A percentile compares a stretch with the other conserved stretches of the same genome.
Evolutionary conservation across 2,329 filamentous ascomycete genomes (phyloP).

Genomic region (Dothiorella sarmentorum): DNA sequence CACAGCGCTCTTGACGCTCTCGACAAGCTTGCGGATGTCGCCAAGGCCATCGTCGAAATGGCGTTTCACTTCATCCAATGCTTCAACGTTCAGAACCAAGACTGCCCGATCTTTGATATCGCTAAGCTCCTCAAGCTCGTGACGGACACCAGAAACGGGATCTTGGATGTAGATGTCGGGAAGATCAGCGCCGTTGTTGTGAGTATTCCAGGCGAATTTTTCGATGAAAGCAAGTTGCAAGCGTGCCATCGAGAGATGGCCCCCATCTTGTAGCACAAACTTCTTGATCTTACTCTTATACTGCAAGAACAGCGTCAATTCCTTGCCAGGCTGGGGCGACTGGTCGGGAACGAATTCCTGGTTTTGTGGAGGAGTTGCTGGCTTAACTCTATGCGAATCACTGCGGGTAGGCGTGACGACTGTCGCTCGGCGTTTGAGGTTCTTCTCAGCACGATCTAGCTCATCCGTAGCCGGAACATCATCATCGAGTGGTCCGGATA

Average conservation of each 20-base stretch:
- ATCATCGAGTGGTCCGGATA: constrained; percentile 33
- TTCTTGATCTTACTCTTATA: constrained; percentile 98
- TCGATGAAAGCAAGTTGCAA: constrained; percentile 96
- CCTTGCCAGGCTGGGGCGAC: constrained; percentile 74
- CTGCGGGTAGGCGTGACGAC: constrained; percentile 27
- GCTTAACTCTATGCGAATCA: constrained; percentile 33
- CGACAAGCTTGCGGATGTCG: constrained; percentile 75
- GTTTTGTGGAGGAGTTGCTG: constrained; percentile 39
- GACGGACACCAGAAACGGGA: constrained; percentile 88
- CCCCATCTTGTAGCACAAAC: constrained; percentile 81
- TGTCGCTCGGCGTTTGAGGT: constrained; percentile 21
- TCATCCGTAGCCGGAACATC: constrained; percentile 30
- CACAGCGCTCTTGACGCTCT: constrained; percentile 78
- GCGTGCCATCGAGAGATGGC: constrained; percentile 79
- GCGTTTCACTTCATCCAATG: constrained; percentile 90
- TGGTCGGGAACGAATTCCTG: constrained; percentile 47
- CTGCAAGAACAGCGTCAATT: constrained; percentile 89
- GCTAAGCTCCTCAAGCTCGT: constrained; percentile 87
- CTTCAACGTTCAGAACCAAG: constrained; percentile 89
- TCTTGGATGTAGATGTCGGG: constrained; percentile 99
- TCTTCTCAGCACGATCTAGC: constrained; percentile 26
- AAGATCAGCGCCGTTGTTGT: constrained; percentile 85
- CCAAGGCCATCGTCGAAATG: constrained; percentile 92
- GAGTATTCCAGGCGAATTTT: constrained; percentile 98
- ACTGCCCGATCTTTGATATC: constrained; percentile 96